A percentile compares a stretch with the other conserved stretches of the same genome.
Conservation (phyloP, 1,284 basidiomycete genomes). For the Leccinum solheimii region DNA sequence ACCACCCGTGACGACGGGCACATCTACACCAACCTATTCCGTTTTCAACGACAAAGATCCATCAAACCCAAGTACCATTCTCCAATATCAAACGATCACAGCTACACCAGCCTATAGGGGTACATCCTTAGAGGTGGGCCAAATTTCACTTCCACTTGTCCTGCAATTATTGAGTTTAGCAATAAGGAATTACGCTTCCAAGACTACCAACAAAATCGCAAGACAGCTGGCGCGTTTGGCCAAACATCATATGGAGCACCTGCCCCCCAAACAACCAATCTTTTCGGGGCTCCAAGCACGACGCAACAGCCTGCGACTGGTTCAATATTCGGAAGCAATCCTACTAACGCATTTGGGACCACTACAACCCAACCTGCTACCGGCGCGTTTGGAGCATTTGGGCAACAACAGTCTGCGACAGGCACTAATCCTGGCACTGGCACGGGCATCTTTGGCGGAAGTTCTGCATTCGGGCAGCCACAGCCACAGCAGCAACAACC, state of each 20-base stretch:
- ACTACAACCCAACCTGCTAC: conserved; percentile 28
- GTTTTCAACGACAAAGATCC: conserved; percentile 62
- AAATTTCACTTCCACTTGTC: conserved; percentile 5
- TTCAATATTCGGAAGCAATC: conserved; percentile 33
- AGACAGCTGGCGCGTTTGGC: conserved; percentile 58
- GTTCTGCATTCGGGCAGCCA: conserved; percentile 38
- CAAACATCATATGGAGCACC: conserved; percentile 38
- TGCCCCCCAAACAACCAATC: conserved; percentile 26
- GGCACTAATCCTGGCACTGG: conserved; percentile 35
- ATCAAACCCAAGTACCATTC: conserved; percentile 38
- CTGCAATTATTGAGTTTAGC: conserved; percentile 2
- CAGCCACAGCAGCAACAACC: conserved; percentile 29
- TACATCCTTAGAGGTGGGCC: conserved; percentile 68
- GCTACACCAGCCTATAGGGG: conserved; percentile 69
- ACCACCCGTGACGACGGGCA: conserved; percentile 61
- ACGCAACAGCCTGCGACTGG: conserved; percentile 36
- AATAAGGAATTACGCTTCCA: conserved; percentile 68
- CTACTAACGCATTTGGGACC: conserved; percentile 40
- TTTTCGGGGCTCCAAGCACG: conserved; percentile 45
- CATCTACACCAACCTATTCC: conserved; percentile 58
- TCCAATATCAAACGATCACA: conserved; percentile 74
- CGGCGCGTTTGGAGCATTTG: conserved; percentile 33
- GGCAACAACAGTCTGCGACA: conserved; percentile 28
- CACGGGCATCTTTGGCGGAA: conserved; percentile 41
- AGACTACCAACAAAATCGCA: conserved; percentile 77